phyloP scores from a whole-genome alignment of 2,329 filamentous ascomycete genomes.

The Berkeleyomyces rouxiae region DNA sequence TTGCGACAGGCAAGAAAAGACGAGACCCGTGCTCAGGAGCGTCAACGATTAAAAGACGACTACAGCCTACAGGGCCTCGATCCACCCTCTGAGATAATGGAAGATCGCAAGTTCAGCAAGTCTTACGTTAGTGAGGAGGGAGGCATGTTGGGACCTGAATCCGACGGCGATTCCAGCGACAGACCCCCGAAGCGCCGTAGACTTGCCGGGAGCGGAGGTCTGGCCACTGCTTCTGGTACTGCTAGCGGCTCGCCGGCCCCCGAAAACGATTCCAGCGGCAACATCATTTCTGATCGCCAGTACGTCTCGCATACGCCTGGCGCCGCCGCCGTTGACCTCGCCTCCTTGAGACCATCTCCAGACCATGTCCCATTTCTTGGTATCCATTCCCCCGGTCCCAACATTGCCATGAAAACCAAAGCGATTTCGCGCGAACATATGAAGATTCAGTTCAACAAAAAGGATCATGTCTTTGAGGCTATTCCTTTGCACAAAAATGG shows the following conservation, averaged over 20 bases:
- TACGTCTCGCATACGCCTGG: slow-evolving; percentile 44
- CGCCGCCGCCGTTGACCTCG: slow-evolving; percentile 41
- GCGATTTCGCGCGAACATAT: slow-evolving; percentile 59
- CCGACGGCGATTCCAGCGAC: slow-evolving; percentile 36
- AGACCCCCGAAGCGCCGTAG: slow-evolving; percentile 3
- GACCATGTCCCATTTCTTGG: slow-evolving; percentile 48
- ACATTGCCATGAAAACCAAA: slow-evolving; percentile 47
- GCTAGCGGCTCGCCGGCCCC: background rate
- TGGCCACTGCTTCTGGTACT: background rate
- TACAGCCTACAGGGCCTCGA: slow-evolving; percentile 33
- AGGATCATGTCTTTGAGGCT: slow-evolving; percentile 47
- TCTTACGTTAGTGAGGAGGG: slow-evolving; percentile 54
- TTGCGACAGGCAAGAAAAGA: slow-evolving; percentile 37
- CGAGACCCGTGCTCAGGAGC: slow-evolving; percentile 30
- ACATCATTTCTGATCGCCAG: slow-evolving; percentile 39
- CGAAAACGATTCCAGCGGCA: slow-evolving; percentile 18
- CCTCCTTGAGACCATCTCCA: slow-evolving; percentile 42
- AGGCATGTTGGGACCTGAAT: slow-evolving; percentile 49
- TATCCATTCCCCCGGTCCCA: slow-evolving; percentile 52
- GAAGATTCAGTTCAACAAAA: slow-evolving; percentile 52
- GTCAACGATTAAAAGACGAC: slow-evolving; percentile 29
- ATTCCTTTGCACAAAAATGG: slow-evolving; percentile 46
- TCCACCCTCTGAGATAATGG: slow-evolving; percentile 32
- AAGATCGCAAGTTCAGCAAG: slow-evolving; percentile 41
- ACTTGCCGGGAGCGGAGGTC: background rate